Percentiles rank a stretch among this genome's conserved stretches.
phyloP scores from a whole-genome alignment of 306 rosid genomes.

The Cucumis hystrix region DNA sequence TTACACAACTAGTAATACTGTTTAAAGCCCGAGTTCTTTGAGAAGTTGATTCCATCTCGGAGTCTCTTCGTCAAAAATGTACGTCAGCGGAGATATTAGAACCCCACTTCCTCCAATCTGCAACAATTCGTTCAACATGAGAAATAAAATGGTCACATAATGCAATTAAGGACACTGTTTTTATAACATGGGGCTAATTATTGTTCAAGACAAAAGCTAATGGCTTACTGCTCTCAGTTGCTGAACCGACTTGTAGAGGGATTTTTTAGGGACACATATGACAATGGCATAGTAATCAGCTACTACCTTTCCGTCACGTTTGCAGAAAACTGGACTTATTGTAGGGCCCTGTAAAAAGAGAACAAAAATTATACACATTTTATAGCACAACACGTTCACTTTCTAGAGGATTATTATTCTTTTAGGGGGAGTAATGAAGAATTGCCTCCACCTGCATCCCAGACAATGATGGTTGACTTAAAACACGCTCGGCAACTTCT shows the following conservation, averaged over 20 bases:
- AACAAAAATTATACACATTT: neutral
- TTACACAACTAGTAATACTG: neutral
- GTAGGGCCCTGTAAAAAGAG: constrained; percentile 71
- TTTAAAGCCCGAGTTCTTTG: constrained; percentile 48
- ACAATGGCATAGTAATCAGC: constrained; percentile 78
- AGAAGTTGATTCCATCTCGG: constrained; percentile 89
- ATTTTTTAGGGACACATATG: constrained; percentile 78
- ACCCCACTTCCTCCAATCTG: constrained; percentile 98
- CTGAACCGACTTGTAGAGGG: constrained; percentile 67
- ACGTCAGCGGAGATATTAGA: constrained; percentile 86
- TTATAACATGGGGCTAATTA: neutral
- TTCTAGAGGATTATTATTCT: neutral
- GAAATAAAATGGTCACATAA: neutral
- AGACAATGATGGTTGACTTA: constrained; percentile 65
- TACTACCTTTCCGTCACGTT: constrained; percentile 43
- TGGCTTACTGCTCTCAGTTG: constrained; percentile 81
- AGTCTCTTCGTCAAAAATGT: constrained; percentile 92
- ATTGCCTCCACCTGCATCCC: constrained; percentile 74
- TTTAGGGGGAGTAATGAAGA: neutral
- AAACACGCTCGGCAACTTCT: constrained; percentile 79
- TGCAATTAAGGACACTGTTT: neutral
- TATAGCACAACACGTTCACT: neutral
- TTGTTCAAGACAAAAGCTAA: neutral
- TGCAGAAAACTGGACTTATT: constrained; percentile 71
- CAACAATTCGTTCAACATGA: constrained; percentile 8